A percentile compares a stretch with the other conserved stretches of the same genome.
Conservation (phyloP, 257 asterid species). For the Cinchona pubescens region DNA sequence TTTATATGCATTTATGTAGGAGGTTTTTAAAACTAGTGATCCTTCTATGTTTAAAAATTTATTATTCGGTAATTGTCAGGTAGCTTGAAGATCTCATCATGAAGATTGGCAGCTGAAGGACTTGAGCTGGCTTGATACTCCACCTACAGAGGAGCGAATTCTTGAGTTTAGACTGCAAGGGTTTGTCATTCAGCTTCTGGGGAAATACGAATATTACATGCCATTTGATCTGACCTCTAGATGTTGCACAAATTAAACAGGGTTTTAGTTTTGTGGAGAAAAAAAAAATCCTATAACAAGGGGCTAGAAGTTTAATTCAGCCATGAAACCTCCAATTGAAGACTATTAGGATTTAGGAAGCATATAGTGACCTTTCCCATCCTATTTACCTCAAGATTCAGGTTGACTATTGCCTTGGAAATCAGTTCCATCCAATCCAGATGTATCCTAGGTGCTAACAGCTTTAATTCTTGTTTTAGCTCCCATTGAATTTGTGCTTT, state of each 20-base stretch:
- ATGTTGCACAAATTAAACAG: neutral
- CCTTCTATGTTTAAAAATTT: no score
- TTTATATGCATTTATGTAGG: neutral
- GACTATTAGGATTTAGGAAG: neutral
- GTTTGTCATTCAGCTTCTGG: neutral
- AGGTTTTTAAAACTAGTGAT: no score
- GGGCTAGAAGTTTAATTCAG: neutral
- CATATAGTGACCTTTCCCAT: neutral
- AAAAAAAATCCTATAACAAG: neutral
- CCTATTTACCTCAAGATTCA: neutral
- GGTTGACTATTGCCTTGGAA: neutral
- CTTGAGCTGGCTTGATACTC: neutral
- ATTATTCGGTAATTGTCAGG: no score
- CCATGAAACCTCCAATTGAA: neutral
- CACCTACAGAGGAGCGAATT: neutral
- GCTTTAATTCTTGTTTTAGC: conserved; percentile 34
- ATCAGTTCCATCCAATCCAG: neutral
- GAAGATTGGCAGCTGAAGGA: neutral
- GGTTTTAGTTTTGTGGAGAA: neutral
- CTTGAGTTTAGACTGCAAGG: neutral
- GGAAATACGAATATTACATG: neutral
- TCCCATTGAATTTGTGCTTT: conserved; percentile 27
- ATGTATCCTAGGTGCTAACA: neutral
- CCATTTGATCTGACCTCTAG: no score
- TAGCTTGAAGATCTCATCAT: no score